Evolutionary conservation across 2,329 filamentous ascomycete species (phyloP).

Genomic region (Colletotrichum musicola): DNA sequence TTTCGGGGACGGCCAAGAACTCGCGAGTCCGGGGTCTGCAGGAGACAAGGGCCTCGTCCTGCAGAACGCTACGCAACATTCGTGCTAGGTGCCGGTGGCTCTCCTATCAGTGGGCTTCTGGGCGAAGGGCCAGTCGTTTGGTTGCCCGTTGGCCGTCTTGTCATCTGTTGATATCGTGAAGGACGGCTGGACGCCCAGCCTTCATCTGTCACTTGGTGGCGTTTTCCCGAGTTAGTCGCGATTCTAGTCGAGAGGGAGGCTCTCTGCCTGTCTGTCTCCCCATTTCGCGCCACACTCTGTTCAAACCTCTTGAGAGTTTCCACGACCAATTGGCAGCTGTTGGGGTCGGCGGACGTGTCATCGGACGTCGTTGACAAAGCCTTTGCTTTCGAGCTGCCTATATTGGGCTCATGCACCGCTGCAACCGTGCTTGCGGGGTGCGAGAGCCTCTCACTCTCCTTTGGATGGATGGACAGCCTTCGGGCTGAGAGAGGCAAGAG

Average conservation of each 20-base stretch:
- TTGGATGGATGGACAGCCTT: not conserved
- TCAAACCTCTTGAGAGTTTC: not conserved
- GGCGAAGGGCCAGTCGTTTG: not conserved
- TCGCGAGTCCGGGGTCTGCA: not conserved
- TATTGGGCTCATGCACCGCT: constrained; percentile 8
- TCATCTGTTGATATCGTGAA: not conserved
- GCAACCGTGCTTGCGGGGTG: constrained; percentile 14
- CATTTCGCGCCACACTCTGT: not conserved
- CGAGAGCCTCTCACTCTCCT: not conserved
- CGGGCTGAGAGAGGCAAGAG: not conserved
- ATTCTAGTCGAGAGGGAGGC: no score
- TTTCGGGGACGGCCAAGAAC: constrained; percentile 6
- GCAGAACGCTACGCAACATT: not conserved
- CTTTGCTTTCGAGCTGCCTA: not conserved
- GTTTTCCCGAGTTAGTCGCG: not conserved
- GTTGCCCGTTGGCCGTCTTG: not conserved
- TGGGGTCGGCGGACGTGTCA: not conserved
- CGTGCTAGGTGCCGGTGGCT: not conserved
- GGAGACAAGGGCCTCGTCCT: not conserved
- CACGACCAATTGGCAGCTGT: not conserved
- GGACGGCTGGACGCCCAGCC: not conserved
- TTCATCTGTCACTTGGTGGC: not conserved
- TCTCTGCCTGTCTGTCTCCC: not conserved
- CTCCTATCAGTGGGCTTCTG: not conserved
- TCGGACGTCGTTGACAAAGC: not conserved